A percentile compares a stretch with the other conserved stretches of the same genome.
phyloP scores from a whole-genome alignment of 345 rosid genomes.

The Rubroshorea leprosula region DNA sequence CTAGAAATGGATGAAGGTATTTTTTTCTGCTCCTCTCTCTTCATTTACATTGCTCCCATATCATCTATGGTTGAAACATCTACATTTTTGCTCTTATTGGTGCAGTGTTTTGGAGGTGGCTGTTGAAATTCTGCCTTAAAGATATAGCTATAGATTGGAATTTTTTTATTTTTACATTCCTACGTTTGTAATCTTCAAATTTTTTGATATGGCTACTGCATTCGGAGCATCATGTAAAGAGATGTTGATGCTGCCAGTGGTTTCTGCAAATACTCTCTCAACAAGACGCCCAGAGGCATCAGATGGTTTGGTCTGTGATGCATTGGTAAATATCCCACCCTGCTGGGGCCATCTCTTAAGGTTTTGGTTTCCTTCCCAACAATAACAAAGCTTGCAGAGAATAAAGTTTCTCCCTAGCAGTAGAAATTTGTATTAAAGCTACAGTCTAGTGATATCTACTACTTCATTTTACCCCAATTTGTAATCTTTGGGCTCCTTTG shows the following conservation, averaged over 20 bases:
- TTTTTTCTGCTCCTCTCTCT: background rate
- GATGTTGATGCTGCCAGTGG: conserved; percentile 30
- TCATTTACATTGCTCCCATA: too few species aligned
- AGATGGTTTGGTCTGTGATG: too few species aligned
- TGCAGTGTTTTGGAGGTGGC: conserved; percentile 35
- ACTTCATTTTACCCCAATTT: too few species aligned
- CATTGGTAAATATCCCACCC: too few species aligned
- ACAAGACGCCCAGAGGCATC: too few species aligned
- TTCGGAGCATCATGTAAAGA: conserved; percentile 52
- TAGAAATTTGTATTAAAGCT: conserved; percentile 38
- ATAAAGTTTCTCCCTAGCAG: conserved; percentile 22
- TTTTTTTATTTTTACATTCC: too few species aligned
- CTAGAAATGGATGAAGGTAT: conserved; percentile 37
- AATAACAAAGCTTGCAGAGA: conserved; percentile 31
- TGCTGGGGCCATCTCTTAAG: too few species aligned
- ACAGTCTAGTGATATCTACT: conserved; percentile 16
- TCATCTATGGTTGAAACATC: too few species aligned
- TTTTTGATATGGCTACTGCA: conserved; percentile 26
- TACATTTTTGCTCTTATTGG: conserved; percentile 8
- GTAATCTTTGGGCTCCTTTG: conserved; percentile 16
- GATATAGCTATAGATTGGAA: background rate
- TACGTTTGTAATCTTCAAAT: too few species aligned
- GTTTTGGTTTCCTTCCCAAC: conserved; percentile 24
- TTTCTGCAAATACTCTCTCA: conserved; percentile 22
- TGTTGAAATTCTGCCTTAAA: conserved; percentile 25